phyloP scores from a whole-genome alignment of 1,284 basidiomycete species.

The Malassezia obtusa region DNA sequence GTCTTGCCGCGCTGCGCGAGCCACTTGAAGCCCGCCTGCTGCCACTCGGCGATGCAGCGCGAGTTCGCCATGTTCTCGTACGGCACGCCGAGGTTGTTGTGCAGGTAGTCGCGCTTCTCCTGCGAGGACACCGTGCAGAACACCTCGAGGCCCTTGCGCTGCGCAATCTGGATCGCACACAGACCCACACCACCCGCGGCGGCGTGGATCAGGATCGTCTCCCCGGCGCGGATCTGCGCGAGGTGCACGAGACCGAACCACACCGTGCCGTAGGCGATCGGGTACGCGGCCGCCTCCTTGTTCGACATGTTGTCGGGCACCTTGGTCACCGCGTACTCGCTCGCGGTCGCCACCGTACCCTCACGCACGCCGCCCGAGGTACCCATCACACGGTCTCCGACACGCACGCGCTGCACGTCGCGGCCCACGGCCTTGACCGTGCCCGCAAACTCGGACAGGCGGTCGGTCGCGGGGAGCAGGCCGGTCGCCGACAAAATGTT shows the following conservation, averaged over 20 bases:
- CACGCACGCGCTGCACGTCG: slow-evolving; percentile 49
- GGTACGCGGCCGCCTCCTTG: slow-evolving; percentile 58
- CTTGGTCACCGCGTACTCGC: slow-evolving; percentile 58
- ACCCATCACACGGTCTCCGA: slow-evolving; percentile 59
- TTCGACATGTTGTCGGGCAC: slow-evolving; percentile 56
- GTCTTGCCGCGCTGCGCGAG: slow-evolving; percentile 15
- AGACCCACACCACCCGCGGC: slow-evolving; percentile 69
- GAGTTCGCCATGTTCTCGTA: slow-evolving; percentile 22
- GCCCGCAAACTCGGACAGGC: slow-evolving; percentile 61
- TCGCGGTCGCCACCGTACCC: slow-evolving; percentile 11
- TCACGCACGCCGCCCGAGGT: slow-evolving; percentile 29
- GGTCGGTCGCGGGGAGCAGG: slow-evolving; percentile 16
- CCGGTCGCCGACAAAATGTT: slow-evolving; percentile 19
- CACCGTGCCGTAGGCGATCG: slow-evolving; percentile 48
- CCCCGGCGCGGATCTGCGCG: slow-evolving; percentile 65
- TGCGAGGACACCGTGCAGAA: slow-evolving; percentile 19
- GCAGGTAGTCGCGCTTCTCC: slow-evolving; percentile 20
- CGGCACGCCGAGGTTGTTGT: slow-evolving; percentile 19
- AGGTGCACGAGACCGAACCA: slow-evolving; percentile 73
- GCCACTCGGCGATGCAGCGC: slow-evolving; percentile 14
- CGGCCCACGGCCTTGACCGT: slow-evolving; percentile 58
- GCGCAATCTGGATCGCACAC: slow-evolving; percentile 20
- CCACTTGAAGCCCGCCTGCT: slow-evolving; percentile 13
- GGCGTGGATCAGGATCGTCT: slow-evolving; percentile 68
- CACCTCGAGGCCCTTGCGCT: slow-evolving; percentile 15